phyloP scores from a whole-genome alignment of 306 rosid species.

The Pachyrhizus erosus region DNA sequence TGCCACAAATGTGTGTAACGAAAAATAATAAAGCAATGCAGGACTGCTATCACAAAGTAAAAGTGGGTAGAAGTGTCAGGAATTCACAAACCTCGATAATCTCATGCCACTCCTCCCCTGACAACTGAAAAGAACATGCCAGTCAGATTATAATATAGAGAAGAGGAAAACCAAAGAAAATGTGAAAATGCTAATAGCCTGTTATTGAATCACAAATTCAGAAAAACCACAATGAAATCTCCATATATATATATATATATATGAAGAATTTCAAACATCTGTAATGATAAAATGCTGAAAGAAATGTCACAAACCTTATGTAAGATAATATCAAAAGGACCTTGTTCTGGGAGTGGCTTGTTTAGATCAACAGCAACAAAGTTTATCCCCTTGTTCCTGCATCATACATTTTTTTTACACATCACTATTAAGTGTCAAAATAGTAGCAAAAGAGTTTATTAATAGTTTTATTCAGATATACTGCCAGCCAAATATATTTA shows the following conservation, averaged over 20 bases:
- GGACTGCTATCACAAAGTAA: constrained; percentile 23
- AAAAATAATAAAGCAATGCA: constrained; percentile 25
- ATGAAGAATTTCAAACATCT: constrained; percentile 23
- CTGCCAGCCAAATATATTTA: constrained; percentile 17
- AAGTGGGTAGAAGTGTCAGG: constrained; percentile 40
- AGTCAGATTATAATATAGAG: constrained; percentile 40
- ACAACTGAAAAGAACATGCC: constrained; percentile 51
- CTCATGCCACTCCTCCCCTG: constrained; percentile 56
- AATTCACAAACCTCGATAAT: constrained; percentile 57
- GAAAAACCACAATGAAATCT: background rate
- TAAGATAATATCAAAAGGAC: constrained; percentile 59
- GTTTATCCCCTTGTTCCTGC: constrained; percentile 58
- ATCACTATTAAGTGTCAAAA: background rate
- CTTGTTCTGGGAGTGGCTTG: constrained; percentile 57
- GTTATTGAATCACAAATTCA: constrained; percentile 10
- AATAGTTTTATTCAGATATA: background rate
- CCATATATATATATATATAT: background rate
- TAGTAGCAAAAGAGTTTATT: background rate
- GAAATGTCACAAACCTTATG: constrained; percentile 52
- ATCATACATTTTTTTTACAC: constrained; percentile 29
- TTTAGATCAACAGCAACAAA: constrained; percentile 58
- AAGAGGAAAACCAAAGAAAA: constrained; percentile 21
- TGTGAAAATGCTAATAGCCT: constrained; percentile 13
- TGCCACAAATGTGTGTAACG: background rate
- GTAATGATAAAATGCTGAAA: constrained; percentile 14